These are phyloP conservation scores for Saccharomyces paradoxus DNA, from an alignment of 805 yeast genomes.

Conservation along the genomic window DNA sequence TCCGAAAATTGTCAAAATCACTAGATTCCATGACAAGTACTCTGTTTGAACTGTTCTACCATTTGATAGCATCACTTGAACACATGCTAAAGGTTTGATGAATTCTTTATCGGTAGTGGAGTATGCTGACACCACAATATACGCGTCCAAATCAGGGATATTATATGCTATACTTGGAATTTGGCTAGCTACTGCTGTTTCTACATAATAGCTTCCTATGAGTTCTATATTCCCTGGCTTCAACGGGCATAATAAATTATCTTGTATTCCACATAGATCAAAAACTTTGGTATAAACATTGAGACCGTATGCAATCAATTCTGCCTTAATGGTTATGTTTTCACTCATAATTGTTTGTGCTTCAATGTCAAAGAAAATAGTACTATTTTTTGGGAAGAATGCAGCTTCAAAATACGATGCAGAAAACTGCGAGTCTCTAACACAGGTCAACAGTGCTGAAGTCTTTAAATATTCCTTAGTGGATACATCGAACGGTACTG, in stretches of 20 bases:
- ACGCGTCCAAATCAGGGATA: slow-evolving; percentile 90
- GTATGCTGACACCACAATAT: slow-evolving; percentile 67
- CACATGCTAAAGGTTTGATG: slow-evolving; percentile 68
- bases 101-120: slow-evolving; percentile 38
- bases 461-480: slow-evolving; percentile 35
- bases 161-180: slow-evolving; percentile 83
- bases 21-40: slow-evolving; percentile 93
- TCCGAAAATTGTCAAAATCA: slow-evolving; percentile 83
- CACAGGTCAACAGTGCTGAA: slow-evolving; percentile 78
- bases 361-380: slow-evolving; percentile 58
- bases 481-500: background rate
- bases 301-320: slow-evolving; percentile 75
- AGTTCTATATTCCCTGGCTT: slow-evolving; percentile 81
- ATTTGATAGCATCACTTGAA: slow-evolving; percentile 75
- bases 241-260: slow-evolving; percentile 69
- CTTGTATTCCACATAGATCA: slow-evolving; percentile 55
- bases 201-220: slow-evolving; percentile 40
- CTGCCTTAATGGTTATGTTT: slow-evolving; percentile 55
- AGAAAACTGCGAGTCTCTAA: slow-evolving; percentile 79
- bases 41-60: slow-evolving; percentile 91
- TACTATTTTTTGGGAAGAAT: slow-evolving; percentile 56
- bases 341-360: slow-evolving; percentile 75
- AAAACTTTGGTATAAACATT: slow-evolving; percentile 47
- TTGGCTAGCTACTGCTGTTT: slow-evolving; percentile 34
- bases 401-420: slow-evolving; percentile 74